Evolutionary conservation across 2,329 filamentous ascomycete species (phyloP), one percentile per base, ranked within the genome.

Genomic region (Chrysoporthe cubensis): DNA sequence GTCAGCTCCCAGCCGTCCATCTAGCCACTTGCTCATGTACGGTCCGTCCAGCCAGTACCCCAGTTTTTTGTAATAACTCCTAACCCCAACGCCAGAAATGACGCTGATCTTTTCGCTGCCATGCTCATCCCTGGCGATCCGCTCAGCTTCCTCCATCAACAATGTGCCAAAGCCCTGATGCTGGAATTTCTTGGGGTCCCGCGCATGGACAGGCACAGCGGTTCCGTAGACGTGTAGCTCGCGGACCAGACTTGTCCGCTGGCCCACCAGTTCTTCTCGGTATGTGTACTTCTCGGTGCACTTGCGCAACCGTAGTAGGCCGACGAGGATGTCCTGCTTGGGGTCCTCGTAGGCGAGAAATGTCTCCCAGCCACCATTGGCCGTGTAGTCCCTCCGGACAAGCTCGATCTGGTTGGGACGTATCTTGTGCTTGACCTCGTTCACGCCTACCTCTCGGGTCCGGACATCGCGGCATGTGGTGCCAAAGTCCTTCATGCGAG

Each of bases 391-490:
- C 72, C 96, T 87, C 37, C 96, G 90, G 42, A 99, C 91, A 26
- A 99, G 88, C 82, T 99, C 96, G 68, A 99, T 92, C 78, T 99
- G 95, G 72, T 94, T 96, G 0, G 96, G 96, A 1, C 95, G 87
- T 73, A 99, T 97, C 83, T 98, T 98, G 84, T 99, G 90, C 83
- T 99, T 99, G 72, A 99, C 95, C 81, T 99, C 96, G 78, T 99
- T 99, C 80, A 99, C 94, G 68, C 96, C 96, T 34, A 99, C 96
- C 81, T 99, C 96, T 69, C 96, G 89, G 1, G 96, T 99, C 16
- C 96, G 90, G 34, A 99, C 96, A 75, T 99, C 96, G 71, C 96
- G 93, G 77, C 96, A 99, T 0, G 93, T 93, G 0, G 96, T 99
- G 62, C 96, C 96, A 73, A 99, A 98, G 78, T 99, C 96, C 80